Conservation (phyloP, 164 flowering plant species). For the Warburgia ugandensis region DNA sequence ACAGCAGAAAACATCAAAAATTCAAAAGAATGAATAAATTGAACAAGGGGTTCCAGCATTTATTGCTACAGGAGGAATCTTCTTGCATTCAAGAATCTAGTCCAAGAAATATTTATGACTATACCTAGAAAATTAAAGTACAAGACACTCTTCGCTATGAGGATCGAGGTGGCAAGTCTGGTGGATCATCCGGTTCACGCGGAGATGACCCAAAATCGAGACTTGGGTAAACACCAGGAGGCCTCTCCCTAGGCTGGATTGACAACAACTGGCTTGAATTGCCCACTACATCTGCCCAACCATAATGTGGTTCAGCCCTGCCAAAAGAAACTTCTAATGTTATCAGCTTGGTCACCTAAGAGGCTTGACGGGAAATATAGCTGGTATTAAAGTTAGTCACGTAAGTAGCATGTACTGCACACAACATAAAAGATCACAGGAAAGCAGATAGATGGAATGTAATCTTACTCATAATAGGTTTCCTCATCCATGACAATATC, state of each 20-base stretch:
- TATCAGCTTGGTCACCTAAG: too few relatives aligned
- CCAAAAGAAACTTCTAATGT: constrained; percentile 4
- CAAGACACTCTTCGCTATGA: constrained; percentile 14
- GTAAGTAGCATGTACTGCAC: too few relatives aligned
- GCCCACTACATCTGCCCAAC: constrained; percentile 98
- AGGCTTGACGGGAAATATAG: too few relatives aligned
- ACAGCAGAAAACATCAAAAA: too few relatives aligned
- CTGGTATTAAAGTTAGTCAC: too few relatives aligned
- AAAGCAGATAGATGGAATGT: background rate
- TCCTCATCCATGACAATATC: constrained; percentile 90
- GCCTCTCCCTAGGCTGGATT: constrained; percentile 70
- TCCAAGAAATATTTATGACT: constrained; percentile 9
- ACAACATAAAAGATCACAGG: background rate
- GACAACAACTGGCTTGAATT: constrained; percentile 86
- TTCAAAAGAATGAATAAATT: constrained; percentile 46
- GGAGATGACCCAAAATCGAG: constrained; percentile 58
- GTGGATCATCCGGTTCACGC: constrained; percentile 31
- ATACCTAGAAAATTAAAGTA: background rate
- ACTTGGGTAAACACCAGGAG: constrained; percentile 75
- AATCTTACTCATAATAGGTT: constrained; percentile 87
- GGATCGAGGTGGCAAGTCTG: constrained; percentile 23
- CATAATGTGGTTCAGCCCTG: constrained; percentile 97
- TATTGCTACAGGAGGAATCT: constrained; percentile 11
- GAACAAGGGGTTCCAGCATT: constrained; percentile 6
- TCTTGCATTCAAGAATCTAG: background rate